phyloP scores from a whole-genome alignment of 345 rosid species.

The Citropsis articulata region DNA sequence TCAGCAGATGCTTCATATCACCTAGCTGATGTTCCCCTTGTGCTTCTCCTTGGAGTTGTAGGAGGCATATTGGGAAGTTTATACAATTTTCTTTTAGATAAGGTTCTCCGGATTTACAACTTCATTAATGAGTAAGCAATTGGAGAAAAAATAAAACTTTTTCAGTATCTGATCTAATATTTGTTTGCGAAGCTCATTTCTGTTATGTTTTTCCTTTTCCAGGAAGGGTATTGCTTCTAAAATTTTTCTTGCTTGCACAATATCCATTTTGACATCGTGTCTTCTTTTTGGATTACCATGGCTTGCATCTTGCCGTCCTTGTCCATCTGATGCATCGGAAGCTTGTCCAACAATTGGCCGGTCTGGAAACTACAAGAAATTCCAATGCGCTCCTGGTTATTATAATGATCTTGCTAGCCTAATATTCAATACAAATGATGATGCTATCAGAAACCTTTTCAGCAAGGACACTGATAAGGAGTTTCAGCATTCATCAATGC shows the following conservation, averaged over 20 bases:
- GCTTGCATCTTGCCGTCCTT: constrained; percentile 75
- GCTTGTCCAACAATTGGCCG: constrained; percentile 91
- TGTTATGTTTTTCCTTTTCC: constrained; percentile 24
- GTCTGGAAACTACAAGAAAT: constrained; percentile 93
- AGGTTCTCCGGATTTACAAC: constrained; percentile 71
- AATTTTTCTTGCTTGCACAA: constrained; percentile 57
- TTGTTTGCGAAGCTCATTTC: constrained; percentile 7
- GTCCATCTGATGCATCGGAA: constrained; percentile 67
- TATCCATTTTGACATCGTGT: constrained; percentile 77
- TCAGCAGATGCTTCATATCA: constrained; percentile 68
- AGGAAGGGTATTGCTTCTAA: constrained; percentile 66
- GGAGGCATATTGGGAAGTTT: constrained; percentile 89
- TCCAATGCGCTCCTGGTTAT: constrained; percentile 73
- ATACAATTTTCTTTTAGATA: constrained; percentile 65
- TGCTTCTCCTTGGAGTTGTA: constrained; percentile 73
- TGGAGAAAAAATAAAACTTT: background rate
- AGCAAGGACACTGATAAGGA: constrained; percentile 76
- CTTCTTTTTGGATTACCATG: constrained; percentile 93
- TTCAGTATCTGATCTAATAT: background rate
- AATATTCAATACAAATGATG: constrained; percentile 89
- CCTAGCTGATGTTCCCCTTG: constrained; percentile 67
- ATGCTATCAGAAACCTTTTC: constrained; percentile 87
- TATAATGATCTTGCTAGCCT: constrained; percentile 97
- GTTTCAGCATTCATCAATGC: constrained; percentile 63
- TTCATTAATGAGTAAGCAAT: constrained; percentile 68